These are phyloP conservation scores for Metarhizium anisopliae DNA, from an alignment of 2,329 filamentous ascomycete species.

Conservation along the genomic window DNA sequence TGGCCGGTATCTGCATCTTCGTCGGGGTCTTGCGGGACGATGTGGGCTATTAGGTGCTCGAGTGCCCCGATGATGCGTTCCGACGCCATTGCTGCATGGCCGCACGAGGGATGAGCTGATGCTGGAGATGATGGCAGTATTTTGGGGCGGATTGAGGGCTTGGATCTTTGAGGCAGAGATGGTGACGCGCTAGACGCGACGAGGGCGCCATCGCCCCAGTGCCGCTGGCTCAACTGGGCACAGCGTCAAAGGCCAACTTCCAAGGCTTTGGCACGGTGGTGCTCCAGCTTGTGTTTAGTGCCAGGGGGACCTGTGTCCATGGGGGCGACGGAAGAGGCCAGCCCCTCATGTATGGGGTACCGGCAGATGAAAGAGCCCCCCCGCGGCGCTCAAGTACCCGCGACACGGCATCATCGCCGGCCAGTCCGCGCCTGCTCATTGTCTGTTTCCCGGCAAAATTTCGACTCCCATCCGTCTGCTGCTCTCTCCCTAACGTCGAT, in stretches of 20 bases:
- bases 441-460: constrained; percentile 17
- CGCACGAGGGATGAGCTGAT: constrained; percentile 14
- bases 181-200: constrained; percentile 17
- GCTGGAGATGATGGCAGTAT: background rate
- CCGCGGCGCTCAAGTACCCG: too few species aligned
- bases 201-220: background rate
- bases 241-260: background rate
- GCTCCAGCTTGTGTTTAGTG: too few species aligned
- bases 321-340: too few species aligned
- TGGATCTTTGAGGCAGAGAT: background rate
- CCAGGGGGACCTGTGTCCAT: too few species aligned
- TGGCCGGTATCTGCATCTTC: constrained; percentile 62
- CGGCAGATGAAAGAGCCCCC: too few species aligned
- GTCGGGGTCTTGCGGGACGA: constrained; percentile 57
- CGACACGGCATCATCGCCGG: too few species aligned
- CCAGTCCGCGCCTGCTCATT: too few species aligned
- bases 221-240: background rate
- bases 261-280: too few species aligned
- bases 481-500: constrained; percentile 18
- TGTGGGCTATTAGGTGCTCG: constrained; percentile 65
- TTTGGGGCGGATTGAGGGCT: constrained; percentile 1
- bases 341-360: too few species aligned
- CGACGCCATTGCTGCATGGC: constrained; percentile 48
- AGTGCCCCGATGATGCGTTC: constrained; percentile 71
- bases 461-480: constrained; percentile 24